phyloP scores from a whole-genome alignment of 139 green algal genomes.

The Asterochloris erici region DNA sequence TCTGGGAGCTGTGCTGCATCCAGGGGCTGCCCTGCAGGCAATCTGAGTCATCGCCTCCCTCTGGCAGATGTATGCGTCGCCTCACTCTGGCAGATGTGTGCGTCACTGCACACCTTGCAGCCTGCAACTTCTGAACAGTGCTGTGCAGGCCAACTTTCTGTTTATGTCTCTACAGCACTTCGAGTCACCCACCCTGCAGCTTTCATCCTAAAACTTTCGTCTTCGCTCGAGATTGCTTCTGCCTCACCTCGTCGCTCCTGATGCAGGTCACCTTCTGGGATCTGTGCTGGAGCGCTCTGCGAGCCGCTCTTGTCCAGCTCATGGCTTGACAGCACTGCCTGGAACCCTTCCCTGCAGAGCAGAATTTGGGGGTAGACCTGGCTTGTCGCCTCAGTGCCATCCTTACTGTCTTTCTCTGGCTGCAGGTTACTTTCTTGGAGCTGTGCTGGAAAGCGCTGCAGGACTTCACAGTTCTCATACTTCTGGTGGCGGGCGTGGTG shows the following conservation, averaged over 20 bases:
- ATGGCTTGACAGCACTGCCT: not conserved
- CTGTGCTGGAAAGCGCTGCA: constrained; percentile 43
- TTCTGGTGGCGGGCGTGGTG: constrained; percentile 52
- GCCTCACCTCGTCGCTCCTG: not conserved
- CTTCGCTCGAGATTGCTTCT: no score
- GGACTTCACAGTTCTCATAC: constrained; percentile 61
- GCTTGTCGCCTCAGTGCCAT: not conserved
- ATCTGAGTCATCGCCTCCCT: no score
- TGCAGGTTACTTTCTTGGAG: constrained; percentile 37
- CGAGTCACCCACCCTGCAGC: no score
- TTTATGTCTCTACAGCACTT: no score
- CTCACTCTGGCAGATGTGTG: no score
- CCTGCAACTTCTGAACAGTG: no score
- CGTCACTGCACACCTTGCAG: no score
- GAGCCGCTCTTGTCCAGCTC: not conserved
- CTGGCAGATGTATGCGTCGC: no score
- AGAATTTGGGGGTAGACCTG: not conserved
- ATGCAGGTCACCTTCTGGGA: not conserved
- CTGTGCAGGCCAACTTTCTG: no score
- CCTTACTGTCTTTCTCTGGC: not conserved
- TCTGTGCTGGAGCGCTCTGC: not conserved
- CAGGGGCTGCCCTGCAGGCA: no score
- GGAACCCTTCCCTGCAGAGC: not conserved
- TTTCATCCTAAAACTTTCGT: no score
- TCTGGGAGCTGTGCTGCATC: no score